These are phyloP conservation scores for Evernia prunastri DNA, from an alignment of 495 filamentous ascomycete genomes.

Conservation along the genomic window DNA sequence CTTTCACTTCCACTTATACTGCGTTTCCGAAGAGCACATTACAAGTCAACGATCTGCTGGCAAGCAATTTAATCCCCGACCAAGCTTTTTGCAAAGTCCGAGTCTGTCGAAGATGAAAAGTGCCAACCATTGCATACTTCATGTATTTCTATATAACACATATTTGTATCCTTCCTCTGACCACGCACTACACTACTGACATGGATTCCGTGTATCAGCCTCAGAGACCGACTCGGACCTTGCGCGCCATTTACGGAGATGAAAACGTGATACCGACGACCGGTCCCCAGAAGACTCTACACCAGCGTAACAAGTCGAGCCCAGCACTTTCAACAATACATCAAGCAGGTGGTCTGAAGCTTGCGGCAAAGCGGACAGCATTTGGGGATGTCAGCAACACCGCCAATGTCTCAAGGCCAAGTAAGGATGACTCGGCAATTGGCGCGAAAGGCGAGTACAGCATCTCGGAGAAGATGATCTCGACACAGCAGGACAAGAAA, in stretches of 20 bases:
- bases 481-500: conserved; percentile 40
- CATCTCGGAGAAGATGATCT: conserved; percentile 40
- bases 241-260: conserved; percentile 56
- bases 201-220: conserved; percentile 49
- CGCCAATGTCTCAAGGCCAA: conserved; percentile 43
- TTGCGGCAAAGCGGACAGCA: conserved; percentile 63
- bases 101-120: neutral
- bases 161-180: neutral
- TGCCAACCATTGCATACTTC: neutral
- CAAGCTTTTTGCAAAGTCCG: neutral
- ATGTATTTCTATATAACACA: neutral
- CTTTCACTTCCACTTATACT: neutral
- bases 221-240: conserved; percentile 56
- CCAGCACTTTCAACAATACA: conserved; percentile 55
- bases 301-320: conserved; percentile 77
- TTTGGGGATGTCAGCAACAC: conserved; percentile 80
- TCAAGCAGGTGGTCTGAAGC: conserved; percentile 55
- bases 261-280: conserved; percentile 60
- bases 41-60: neutral
- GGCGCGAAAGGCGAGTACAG: conserved; percentile 42
- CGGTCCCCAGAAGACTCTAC: conserved; percentile 53
- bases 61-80: neutral
- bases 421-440: conserved; percentile 47
- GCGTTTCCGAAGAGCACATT: neutral
- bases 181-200: conserved; percentile 15